A percentile compares a stretch with the other conserved stretches of the same genome.
These are phyloP conservation scores for Citrus mangshanensis DNA, from an alignment of 345 rosid species.

Conservation along the genomic window DNA sequence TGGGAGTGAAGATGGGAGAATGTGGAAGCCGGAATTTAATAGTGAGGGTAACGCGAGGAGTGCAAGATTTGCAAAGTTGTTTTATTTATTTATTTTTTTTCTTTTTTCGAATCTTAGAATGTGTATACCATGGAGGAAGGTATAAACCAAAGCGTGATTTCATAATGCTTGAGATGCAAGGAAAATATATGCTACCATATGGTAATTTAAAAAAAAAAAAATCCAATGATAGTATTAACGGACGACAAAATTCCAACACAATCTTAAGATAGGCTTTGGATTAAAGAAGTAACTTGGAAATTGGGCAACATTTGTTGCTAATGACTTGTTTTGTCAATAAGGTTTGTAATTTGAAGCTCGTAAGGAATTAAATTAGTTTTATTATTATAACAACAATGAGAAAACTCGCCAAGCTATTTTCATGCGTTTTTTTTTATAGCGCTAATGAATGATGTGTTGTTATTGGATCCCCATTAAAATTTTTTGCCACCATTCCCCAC, in stretches of 20 bases:
- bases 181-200: not conserved
- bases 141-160: not conserved
- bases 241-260: not conserved
- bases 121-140: conserved; percentile 9
- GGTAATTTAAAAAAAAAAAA: not conserved
- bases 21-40: not conserved
- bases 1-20: conserved; percentile 25
- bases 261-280: not conserved
- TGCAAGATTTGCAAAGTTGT: conserved; percentile 14
- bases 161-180: conserved; percentile 16
- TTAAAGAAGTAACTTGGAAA: not conserved
- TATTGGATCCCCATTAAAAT: no score
- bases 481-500: no score
- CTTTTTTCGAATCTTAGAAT: not conserved
- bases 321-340: not conserved
- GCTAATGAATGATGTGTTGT: no score
- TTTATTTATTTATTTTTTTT: not conserved
- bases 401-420: not conserved
- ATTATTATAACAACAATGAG: no score
- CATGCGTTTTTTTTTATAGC: not conserved
- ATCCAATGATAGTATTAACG: not conserved
- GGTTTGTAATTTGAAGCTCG: not conserved
- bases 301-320: not conserved
- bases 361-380: not conserved
- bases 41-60: not conserved